Base-by-base conservation (phyloP, 78 protist genomes). In the Andalucia godoyi region DNA sequence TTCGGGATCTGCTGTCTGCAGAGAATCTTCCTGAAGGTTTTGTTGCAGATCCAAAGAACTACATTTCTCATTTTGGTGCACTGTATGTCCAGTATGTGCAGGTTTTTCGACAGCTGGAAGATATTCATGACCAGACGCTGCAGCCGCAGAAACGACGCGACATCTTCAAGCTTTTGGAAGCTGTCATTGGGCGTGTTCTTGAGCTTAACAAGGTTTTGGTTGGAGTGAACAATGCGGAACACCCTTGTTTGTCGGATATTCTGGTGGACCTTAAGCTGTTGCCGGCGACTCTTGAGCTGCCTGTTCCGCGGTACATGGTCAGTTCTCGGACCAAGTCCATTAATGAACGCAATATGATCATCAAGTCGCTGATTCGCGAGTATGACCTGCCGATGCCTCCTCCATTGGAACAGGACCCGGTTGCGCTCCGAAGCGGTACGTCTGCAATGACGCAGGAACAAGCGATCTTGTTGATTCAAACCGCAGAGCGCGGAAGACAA, bases 91-190 rank as follows among this genome's bases (percentile, higher is more conserved):
- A 40, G 18, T 81, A 82, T 38, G 42, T 71, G 15, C 66, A 66
- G 33, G 33, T 76, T 34, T 66, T 53, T 53, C 63, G 67, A 25
- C 47, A 66, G 60, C 69, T 82, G 27, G 88, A 82, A 46, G 75
- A 61, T 27, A 46, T 64, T 46, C 71, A 76, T 57, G 83, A 82
- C 49, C 88, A 82, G 58, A 63, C 51, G 39, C 63, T 72, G 29
- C 88, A 76, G 51, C 83, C 88, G 7, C 83, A 83, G 50, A 83
- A 76, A 76, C 70, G 83, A 2, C 5, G 8, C 10, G 83, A 71
- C 55, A 47, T 82, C 27, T 39, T 58, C 21, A 32, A 13, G 12
- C 21, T 61, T 13, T 68, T 80, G 13, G 80, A 62, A 13, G 33
- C 66, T 1, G 52, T 43, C 13, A 74, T 74, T 29, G 80, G 86